A percentile compares a stretch with the other conserved stretches of the same genome.
phyloP scores from a whole-genome alignment of 2,329 filamentous ascomycete genomes.

The Didymella pinodella region DNA sequence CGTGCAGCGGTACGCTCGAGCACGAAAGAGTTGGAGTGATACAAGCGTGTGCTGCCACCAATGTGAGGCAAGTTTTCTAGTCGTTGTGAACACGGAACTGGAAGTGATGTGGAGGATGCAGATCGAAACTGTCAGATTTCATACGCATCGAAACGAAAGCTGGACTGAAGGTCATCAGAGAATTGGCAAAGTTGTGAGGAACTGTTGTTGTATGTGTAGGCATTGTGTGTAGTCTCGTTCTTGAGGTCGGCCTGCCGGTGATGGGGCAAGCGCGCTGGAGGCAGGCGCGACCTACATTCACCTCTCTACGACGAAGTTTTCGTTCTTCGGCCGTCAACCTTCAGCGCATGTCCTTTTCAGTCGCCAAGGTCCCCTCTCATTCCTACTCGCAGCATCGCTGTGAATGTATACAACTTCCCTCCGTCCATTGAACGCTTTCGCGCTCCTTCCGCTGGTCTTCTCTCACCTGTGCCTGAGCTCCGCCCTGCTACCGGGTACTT shows the following conservation, averaged over 20 bases:
- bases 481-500: background rate
- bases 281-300: conserved; percentile 4
- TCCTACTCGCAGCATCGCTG: background rate
- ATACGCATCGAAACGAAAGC: no score
- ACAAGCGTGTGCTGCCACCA: background rate
- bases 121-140: background rate
- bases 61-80: background rate
- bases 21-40: background rate
- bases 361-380: background rate
- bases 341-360: background rate
- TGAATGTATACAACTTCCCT: background rate
- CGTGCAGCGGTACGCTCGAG: conserved; percentile 11
- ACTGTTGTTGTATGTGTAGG: no score
- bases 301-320: background rate
- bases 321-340: background rate
- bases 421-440: background rate
- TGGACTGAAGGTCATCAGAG: no score
- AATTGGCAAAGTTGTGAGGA: no score
- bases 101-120: background rate
- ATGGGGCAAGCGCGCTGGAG: background rate
- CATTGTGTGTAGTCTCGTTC: background rate
- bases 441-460: background rate
- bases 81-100: background rate
- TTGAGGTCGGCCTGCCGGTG: background rate
- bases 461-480: conserved; percentile 1